These are phyloP conservation scores for Acanthamoeba healyi DNA, from an alignment of 208 protist species.

Conservation along the genomic window DNA sequence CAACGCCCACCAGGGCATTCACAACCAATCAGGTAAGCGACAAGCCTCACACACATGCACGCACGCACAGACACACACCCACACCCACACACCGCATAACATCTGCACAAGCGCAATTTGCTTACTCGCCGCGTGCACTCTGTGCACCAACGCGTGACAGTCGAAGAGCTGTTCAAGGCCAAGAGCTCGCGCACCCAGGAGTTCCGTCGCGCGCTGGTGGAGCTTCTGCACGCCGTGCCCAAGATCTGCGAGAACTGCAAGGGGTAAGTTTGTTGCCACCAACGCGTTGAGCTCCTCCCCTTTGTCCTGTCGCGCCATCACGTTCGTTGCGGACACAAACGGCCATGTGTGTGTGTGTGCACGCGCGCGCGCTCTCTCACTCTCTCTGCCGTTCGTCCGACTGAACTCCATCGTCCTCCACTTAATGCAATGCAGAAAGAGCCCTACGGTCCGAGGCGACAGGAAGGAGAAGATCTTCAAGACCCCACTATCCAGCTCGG, in stretches of 20 bases:
- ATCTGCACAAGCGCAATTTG: no score
- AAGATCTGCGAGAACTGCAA: constrained; percentile 61
- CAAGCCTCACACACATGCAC: no score
- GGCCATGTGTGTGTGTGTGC: no score
- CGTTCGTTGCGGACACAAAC: no score
- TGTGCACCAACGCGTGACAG: neutral
- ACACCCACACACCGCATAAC: no score
- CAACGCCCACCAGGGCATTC: constrained; percentile 4
- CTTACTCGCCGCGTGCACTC: neutral
- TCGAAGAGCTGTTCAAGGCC: constrained; percentile 38
- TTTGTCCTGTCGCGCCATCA: neutral
- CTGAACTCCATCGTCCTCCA: no score
- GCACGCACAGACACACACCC: no score
- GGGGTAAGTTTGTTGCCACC: neutral
- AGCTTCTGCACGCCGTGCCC: neutral
- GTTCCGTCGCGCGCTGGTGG: constrained; percentile 18
- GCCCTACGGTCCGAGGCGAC: constrained; percentile 18
- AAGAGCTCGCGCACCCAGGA: constrained; percentile 15
- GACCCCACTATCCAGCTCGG: neutral
- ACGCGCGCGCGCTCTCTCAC: no score
- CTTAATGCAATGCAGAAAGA: neutral
- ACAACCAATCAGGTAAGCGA: neutral
- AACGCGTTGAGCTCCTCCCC: neutral
- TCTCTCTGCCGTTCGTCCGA: neutral
- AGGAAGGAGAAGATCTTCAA: constrained; percentile 70